These are phyloP conservation scores for Physcomitrellopsis africana DNA, from an alignment of 225 moss, liverwort and hornwort species.

Conservation along the genomic window DNA sequence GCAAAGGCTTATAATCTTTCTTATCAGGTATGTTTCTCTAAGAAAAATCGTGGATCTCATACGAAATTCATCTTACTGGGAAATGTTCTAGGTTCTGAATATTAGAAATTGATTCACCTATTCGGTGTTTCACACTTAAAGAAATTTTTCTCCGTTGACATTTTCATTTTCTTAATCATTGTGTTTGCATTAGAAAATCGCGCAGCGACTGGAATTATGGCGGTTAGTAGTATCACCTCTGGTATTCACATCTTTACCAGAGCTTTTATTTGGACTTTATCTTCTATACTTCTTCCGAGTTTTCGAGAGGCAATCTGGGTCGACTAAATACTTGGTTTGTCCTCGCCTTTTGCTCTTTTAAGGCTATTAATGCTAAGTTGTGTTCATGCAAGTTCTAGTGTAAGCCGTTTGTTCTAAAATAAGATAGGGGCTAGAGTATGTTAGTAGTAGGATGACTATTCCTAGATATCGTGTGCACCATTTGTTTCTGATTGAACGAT, in stretches of 20 bases:
- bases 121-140: too few species aligned
- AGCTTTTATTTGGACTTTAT: conserved; percentile 49
- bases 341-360: background rate
- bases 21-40: conserved; percentile 35
- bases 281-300: conserved; percentile 56
- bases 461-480: background rate
- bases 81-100: background rate
- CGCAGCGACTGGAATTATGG: conserved; percentile 54
- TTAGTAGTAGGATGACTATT: background rate
- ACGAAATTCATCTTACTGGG: background rate
- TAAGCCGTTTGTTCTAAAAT: background rate
- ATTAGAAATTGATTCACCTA: background rate
- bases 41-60: background rate
- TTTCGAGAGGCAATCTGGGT: conserved; percentile 56
- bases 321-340: conserved; percentile 54
- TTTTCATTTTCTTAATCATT: conserved; percentile 3
- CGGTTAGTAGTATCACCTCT: conserved; percentile 41
- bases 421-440: background rate
- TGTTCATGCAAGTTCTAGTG: background rate
- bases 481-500: background rate
- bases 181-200: conserved; percentile 30
- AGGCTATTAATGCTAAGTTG: background rate
- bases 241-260: conserved; percentile 47
- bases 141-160: too few species aligned
- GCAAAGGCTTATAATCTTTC: conserved; percentile 40